Evolutionary conservation across 768 basidiomycete species (phyloP), one percentile per base, ranked within the genome.

Genomic region (Podaxis mareebaensis): DNA sequence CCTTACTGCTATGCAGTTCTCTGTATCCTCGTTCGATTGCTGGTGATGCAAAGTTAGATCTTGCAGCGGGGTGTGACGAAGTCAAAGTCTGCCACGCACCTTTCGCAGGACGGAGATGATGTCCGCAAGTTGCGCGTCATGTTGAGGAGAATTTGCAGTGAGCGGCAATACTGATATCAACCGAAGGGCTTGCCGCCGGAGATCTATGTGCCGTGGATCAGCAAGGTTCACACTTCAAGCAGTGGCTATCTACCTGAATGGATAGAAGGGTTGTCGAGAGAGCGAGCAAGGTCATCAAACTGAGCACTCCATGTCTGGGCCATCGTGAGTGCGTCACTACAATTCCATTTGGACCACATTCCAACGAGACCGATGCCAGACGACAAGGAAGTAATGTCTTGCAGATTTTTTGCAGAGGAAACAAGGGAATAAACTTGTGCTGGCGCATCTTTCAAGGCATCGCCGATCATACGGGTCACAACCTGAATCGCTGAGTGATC

Each of bases 281-380:
- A 67, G 22, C 66, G 64, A 38, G 72, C 68, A 17, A 73, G 60
- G 12, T 67, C 58, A 38, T 75, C 73, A 1, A 78, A 53, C 8
- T 58, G 58, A 4, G 58, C 53, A 42, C 75, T 36, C 20, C 64
- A 57, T n/a, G 61, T 20, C 3, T 63, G 28, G 12, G 67, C 54
- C 15, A 64, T 30, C 40, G 62, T n/a, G 7, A 71, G 55, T 17
- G 66, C 58, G 38, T 70, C 65, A 15, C 73, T 73, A 24, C 72
- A 49, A 30, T 74, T 80, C 60, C 88, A 73, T 5, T 71, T 72
- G 12, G 80, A 77, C 94, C 94, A 96, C 39, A 96, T 84, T 22
- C 87, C 79, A 20, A 83, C 75, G 71, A 95, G 76, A 24, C 89
- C 91, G 26, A 85, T 78, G 3, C 96, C 95, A n/a, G 85, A 82